Percentiles rank a stretch among this genome's conserved stretches.
Evolutionary conservation across 1,284 basidiomycete species (phyloP).

Genomic region (Mrakiaceae sp.): DNA sequence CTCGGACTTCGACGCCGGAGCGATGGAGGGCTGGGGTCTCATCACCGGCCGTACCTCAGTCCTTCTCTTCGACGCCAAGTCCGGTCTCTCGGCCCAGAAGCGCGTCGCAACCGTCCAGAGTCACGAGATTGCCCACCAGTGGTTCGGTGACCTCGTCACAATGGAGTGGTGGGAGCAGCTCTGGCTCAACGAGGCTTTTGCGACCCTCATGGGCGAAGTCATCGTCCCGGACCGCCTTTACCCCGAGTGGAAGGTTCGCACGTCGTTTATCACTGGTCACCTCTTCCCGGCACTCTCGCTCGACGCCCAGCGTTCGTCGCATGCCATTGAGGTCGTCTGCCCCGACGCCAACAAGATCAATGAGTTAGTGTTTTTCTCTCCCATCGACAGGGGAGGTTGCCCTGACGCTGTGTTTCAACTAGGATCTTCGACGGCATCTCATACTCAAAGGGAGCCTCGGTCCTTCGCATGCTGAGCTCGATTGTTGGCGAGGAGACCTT

Average conservation of each 20-base stretch:
- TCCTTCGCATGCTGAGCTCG: constrained; percentile 83
- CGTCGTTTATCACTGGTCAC: constrained; percentile 44
- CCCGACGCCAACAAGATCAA: constrained; percentile 78
- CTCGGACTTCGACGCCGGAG: constrained; percentile 13
- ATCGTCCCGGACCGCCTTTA: constrained; percentile 62
- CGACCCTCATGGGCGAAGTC: constrained; percentile 76
- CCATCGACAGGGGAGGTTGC: neutral
- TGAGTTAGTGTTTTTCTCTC: constrained; percentile 35
- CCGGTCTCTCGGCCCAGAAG: constrained; percentile 67
- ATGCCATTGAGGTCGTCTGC: constrained; percentile 88
- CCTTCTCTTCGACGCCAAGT: constrained; percentile 70
- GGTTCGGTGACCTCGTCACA: constrained; percentile 75
- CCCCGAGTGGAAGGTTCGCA: constrained; percentile 45
- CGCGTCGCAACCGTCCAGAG: constrained; percentile 64
- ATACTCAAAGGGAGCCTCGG: constrained; percentile 71
- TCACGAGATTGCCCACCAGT: constrained; percentile 50
- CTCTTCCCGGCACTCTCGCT: constrained; percentile 55
- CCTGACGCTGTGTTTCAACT: neutral
- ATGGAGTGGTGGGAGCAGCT: constrained; percentile 93
- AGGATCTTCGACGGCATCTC: constrained; percentile 71
- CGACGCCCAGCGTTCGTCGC: constrained; percentile 82
- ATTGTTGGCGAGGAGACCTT: constrained; percentile 84
- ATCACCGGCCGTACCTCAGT: constrained; percentile 81
- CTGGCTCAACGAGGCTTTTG: constrained; percentile 64
- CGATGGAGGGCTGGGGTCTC: constrained; percentile 51